A percentile compares a stretch with the other conserved stretches of the same genome.
Evolutionary conservation across 2,329 filamentous ascomycete species (phyloP).

Genomic region (Tolypocladium inflatum): DNA sequence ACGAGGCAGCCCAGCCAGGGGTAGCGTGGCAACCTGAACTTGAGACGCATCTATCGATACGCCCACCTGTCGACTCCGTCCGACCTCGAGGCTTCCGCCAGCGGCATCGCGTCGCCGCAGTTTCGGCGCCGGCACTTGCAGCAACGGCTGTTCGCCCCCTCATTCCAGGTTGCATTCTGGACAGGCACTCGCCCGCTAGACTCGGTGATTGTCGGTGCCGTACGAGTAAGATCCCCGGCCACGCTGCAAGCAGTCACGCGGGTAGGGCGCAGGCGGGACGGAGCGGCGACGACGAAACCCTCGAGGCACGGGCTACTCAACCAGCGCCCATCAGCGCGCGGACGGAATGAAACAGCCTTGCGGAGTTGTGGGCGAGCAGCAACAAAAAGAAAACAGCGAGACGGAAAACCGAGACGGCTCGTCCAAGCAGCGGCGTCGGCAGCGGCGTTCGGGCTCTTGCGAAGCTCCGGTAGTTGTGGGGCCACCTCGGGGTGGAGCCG

Average conservation of each 20-base stretch:
- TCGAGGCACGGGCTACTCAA: not conserved
- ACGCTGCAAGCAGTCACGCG: not conserved
- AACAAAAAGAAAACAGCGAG: not conserved
- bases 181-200: not conserved
- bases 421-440: not conserved
- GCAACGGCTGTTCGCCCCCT: not conserved
- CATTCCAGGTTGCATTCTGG: not conserved
- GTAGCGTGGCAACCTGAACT: not conserved
- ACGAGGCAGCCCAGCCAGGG: not conserved
- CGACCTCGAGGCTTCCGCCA: too few species aligned
- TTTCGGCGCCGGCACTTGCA: not conserved
- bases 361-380: not conserved
- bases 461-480: slow-evolving; percentile 12
- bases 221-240: not conserved
- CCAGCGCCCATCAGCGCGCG: not conserved
- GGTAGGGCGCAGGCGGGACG: not conserved
- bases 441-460: slow-evolving; percentile 18
- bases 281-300: not conserved
- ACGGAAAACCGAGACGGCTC: not conserved
- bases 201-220: not conserved
- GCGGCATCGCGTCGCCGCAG: not conserved
- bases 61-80: too few species aligned
- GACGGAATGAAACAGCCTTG: not conserved
- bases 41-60: not conserved
- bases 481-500: not conserved